Evolutionary conservation across 169 alveolate genomes (phyloP).

Genomic region (Sarcocystis neurona): DNA sequence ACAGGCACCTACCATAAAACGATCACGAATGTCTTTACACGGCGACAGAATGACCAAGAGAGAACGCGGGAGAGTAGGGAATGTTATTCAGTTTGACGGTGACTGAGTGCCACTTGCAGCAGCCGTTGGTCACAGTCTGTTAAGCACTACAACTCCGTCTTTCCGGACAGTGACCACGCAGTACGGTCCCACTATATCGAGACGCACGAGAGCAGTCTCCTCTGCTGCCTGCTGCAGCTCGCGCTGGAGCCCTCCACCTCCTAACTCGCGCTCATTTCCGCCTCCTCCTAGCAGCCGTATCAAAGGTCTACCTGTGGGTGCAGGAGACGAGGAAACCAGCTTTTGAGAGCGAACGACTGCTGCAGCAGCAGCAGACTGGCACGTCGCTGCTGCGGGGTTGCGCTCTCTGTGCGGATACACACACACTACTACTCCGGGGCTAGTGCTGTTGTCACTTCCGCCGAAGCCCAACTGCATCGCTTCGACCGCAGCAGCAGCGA

Average conservation of each 20-base stretch:
- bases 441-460: neutral
- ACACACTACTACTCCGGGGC: neutral
- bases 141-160: neutral
- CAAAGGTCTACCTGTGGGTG: neutral
- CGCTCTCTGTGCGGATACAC: neutral
- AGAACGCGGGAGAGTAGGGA: too few species aligned
- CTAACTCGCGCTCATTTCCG: neutral
- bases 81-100: too few species aligned
- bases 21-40: too few species aligned
- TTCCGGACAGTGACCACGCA: neutral
- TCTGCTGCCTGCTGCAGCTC: neutral
- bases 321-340: conserved; percentile 9
- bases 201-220: neutral
- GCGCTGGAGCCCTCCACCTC: neutral
- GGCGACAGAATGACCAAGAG: too few species aligned
- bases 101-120: neutral
- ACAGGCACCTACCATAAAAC: too few species aligned
- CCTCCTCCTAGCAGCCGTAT: conserved; percentile 24
- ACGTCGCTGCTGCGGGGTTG: neutral
- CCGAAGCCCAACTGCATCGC: neutral
- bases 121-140: neutral
- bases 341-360: conserved; percentile 27
- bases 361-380: neutral
- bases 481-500: neutral
- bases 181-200: neutral